Evolutionary conservation across 495 filamentous ascomycete species (phyloP), one percentile per base, ranked within the genome.

Genomic region (Neurospora sp.): DNA sequence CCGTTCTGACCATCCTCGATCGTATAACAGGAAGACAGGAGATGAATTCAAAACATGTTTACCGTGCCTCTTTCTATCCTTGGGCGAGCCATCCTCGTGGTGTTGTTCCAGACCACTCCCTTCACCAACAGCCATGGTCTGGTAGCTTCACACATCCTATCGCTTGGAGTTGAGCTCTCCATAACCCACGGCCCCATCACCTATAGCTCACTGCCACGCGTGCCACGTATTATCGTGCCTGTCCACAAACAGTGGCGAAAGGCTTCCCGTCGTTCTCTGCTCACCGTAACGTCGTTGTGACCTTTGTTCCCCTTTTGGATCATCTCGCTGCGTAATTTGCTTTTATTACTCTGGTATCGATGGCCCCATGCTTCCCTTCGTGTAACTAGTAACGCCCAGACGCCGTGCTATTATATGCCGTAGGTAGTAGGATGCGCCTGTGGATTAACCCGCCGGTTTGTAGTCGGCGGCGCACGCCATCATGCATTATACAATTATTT

Each of bases 361-460:
- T 65, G 5, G 27, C 10, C 53, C 35, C 37, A 69, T 70, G 48
- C 69, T 45, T 40, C 69, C 38, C 53, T 65, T 65, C 27, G 53
- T 65, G 69, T 48, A 37, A 69, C 37, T n/a, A 53, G 22, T 40
- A 73, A 73, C 72, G 72, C 73, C 73, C 39, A n/a, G 70, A 74
- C 73, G 70, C 73, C 70, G 38, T 74, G 73, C 73, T 71, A 74
- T 74, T 70, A 70, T 74, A 71, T 44, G 22, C 59, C 69, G 65
- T 53, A 65, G 48, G 70, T 68, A 40, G 22, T 48, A 69, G 53
- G 40, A 42, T 22, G 53, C 70, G 22, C 40, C 22, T 48, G 53
- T 65, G 27, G 27, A 35, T 18, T 35, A 65, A 65, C 27, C 53
- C 6, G 14, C 27, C 12, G 16, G 27, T 31, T 35, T 65, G 27